Conservation (phyloP, 495 filamentous ascomycete genomes). For the Lasiosphaeria hispida region DNA sequence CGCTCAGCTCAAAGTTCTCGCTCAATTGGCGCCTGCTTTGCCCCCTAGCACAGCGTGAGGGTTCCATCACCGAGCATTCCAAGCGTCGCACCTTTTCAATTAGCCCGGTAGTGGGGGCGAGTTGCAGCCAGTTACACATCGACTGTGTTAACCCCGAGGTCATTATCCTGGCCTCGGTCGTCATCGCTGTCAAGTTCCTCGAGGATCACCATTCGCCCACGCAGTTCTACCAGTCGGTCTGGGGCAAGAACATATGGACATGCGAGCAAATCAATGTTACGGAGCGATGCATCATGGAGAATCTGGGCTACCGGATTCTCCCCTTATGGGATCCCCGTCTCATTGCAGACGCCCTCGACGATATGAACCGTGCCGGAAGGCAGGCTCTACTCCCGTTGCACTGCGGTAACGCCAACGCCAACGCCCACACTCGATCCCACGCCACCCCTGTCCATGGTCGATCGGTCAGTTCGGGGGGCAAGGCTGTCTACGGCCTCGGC, state of each 20-base stretch:
- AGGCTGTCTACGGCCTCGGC: slow-evolving; percentile 35
- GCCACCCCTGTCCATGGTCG: slow-evolving; percentile 12
- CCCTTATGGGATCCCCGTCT: slow-evolving; percentile 47
- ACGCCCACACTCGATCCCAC: slow-evolving; percentile 20
- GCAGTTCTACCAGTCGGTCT: slow-evolving; percentile 39
- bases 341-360: slow-evolving; percentile 48
- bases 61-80: slow-evolving; percentile 6
- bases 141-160: slow-evolving; percentile 54
- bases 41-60: slow-evolving; percentile 33
- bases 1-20: slow-evolving; percentile 54
- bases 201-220: slow-evolving; percentile 48
- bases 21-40: slow-evolving; percentile 50
- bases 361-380: slow-evolving; percentile 54
- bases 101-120: slow-evolving; percentile 16
- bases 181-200: slow-evolving; percentile 54
- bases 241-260: slow-evolving; percentile 51
- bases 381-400: slow-evolving; percentile 25
- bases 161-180: slow-evolving; percentile 47
- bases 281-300: slow-evolving; percentile 54
- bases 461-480: slow-evolving; percentile 34
- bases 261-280: slow-evolving; percentile 55
- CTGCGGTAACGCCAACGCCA: slow-evolving; percentile 15
- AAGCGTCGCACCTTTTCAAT: slow-evolving; percentile 49
- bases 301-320: slow-evolving; percentile 49
- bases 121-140: slow-evolving; percentile 43